Evolutionary conservation across 345 rosid genomes (phyloP).

Genomic region (Orychophragmus violaceus): DNA sequence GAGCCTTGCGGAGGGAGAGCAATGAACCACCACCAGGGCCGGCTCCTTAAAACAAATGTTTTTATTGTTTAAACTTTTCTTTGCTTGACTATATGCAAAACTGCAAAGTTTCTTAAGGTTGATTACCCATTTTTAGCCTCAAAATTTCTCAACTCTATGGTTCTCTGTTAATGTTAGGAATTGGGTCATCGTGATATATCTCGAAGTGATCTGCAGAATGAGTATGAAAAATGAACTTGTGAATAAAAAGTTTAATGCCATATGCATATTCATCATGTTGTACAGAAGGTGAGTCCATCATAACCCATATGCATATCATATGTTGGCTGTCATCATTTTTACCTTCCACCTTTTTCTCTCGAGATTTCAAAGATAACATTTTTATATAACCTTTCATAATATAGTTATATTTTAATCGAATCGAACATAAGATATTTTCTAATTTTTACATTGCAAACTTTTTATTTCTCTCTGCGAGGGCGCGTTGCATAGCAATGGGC

Average conservation of each 20-base stretch:
- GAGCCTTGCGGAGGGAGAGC: not conserved
- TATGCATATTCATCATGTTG: too few species aligned
- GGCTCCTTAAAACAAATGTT: not conserved
- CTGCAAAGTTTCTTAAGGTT: too few species aligned
- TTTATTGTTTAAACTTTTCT: too few species aligned
- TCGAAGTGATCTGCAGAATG: not conserved
- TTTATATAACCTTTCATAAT: not conserved
- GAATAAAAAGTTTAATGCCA: not conserved
- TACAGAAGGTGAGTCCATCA: constrained; percentile 17
- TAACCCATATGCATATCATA: not conserved
- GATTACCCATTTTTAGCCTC: too few species aligned
- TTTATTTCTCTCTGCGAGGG: too few species aligned
- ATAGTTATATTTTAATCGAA: too few species aligned
- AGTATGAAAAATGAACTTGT: not conserved
- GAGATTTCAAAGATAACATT: not conserved
- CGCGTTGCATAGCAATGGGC: too few species aligned
- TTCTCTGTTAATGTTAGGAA: not conserved
- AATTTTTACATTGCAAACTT: too few species aligned
- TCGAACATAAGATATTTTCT: too few species aligned
- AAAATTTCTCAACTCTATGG: not conserved
- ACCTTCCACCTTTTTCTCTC: constrained; percentile 9
- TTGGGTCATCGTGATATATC: not conserved
- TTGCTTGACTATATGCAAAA: too few species aligned
- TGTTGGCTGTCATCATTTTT: constrained; percentile 12
- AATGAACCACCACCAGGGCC: not conserved